Base-by-base conservation (phyloP, 768 basidiomycete species). In the Collybiopsis luxurians region DNA sequence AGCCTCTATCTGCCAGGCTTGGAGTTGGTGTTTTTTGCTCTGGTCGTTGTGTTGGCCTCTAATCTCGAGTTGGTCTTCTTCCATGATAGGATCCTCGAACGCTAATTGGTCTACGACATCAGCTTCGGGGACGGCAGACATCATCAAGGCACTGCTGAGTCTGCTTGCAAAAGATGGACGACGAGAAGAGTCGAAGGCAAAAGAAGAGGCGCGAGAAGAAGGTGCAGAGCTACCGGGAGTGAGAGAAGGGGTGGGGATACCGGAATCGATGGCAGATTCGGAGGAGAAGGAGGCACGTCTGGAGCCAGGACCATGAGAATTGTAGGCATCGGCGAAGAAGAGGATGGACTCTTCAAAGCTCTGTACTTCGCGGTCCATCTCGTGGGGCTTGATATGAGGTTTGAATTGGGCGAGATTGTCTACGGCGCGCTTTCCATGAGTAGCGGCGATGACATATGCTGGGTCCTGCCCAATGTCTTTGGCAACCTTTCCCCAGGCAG, bases 361-460 rank as follows among this genome's bases (percentile, higher is more conserved):
- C n/a, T 76, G 71, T 2, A 86, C 83, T 57, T 81, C 84, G 28
- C 60, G 68, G 63, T 82, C 81, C 75, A 86, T 80, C 67, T 85
- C 79, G 67, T 83, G 75, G 21, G 64, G 45, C 60, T 75, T 74
- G 62, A 86, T 80, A 30, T 77, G 67, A 0, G 85, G 84, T 64
- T 81, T 84, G 74, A 84, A 84, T 48, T 77, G 74, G 3, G 78
- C 67, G 60, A 89, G 81, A 71, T 90, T 90, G 73, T 90, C 88
- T 64, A 87, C 76, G 11, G 87, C 89, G 59, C 88, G 84, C 65
- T 87, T 85, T 64, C 88, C 88, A 67, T 90, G 88, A n/a, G 87
- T 89, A 38, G 85, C 84, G 10, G 82, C 84, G 64, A 89, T 87
- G 60, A 88, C 85, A 55, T 81, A 76, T 56, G 77, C 75, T 6